These are phyloP conservation scores for Sporothrix pseudoabietina DNA, from an alignment of 2,329 filamentous ascomycete species.

Conservation along the genomic window DNA sequence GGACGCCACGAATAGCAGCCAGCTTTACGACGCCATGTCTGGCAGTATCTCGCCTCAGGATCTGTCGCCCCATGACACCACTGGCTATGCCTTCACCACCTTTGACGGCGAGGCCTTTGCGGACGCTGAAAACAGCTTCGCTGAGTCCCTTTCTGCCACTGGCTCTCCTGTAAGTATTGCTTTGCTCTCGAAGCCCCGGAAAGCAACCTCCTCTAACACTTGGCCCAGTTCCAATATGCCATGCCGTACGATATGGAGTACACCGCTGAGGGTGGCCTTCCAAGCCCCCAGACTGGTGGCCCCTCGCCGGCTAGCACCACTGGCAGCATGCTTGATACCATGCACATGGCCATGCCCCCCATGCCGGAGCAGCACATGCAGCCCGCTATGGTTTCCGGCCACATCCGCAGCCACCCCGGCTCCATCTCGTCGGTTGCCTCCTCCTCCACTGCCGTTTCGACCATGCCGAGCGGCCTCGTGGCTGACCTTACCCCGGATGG, in stretches of 20 bases:
- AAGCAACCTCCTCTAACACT: background rate
- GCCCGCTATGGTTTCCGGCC: background rate
- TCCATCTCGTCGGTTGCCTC: constrained; percentile 5
- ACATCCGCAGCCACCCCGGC: background rate
- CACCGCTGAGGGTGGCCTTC: background rate
- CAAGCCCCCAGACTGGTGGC: background rate
- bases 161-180: constrained; percentile 12
- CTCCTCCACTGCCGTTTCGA: background rate
- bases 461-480: background rate
- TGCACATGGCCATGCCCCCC: background rate
- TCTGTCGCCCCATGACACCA: constrained; percentile 4
- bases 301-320: background rate
- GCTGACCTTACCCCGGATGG: background rate
- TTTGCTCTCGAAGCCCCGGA: background rate
- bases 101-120: background rate
- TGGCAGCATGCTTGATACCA: background rate
- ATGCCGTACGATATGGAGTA: background rate
- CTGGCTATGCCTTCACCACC: background rate
- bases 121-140: background rate
- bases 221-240: background rate
- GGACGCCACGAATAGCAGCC: background rate
- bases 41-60: background rate
- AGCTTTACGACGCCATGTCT: background rate
- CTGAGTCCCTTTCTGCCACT: background rate
- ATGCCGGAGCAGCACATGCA: background rate